A percentile compares a stretch with the other conserved stretches of the same genome.
Conservation (phyloP, 1,139 yeast genomes). For the Hyphopichia fennica region DNA sequence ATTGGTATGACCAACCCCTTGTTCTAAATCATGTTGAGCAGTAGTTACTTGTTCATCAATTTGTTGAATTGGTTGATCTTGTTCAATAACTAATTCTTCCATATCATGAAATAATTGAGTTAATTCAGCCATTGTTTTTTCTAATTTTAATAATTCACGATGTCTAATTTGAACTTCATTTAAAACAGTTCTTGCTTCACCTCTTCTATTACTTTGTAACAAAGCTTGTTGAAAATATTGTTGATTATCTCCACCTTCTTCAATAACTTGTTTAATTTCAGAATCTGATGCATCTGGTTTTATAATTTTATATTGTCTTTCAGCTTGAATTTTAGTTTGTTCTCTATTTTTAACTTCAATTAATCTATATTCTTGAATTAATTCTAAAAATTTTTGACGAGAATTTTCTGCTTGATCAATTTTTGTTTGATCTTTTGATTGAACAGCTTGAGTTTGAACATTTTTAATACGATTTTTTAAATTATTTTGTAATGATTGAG, state of each 20-base stretch:
- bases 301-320: conserved; percentile 88
- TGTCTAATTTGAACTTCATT: conserved; percentile 97
- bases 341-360: conserved; percentile 87
- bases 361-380: conserved; percentile 83
- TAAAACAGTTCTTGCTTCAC: conserved; percentile 93
- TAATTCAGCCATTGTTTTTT: conserved; percentile 92
- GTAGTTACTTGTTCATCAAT: conserved; percentile 77
- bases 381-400: conserved; percentile 79
- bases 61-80: conserved; percentile 83
- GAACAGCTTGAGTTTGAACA: conserved; percentile 64
- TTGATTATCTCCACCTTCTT: conserved; percentile 72
- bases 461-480: conserved; percentile 76
- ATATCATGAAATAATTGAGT: conserved; percentile 93
- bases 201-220: conserved; percentile 88
- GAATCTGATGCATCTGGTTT: conserved; percentile 90
- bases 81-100: conserved; percentile 96
- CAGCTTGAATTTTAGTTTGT: conserved; percentile 83
- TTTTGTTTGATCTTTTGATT: conserved; percentile 74
- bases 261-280: conserved; percentile 81
- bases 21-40: conserved; percentile 90
- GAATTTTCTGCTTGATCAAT: conserved; percentile 88
- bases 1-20: conserved; percentile 92
- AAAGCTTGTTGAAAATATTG: conserved; percentile 95
- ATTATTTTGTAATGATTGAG: conserved; percentile 72
- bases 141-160: conserved; percentile 91